A percentile compares a stretch with the other conserved stretches of the same genome.
Evolutionary conservation across 805 yeast genomes (phyloP).

Genomic region (Teunomyces cretensis): DNA sequence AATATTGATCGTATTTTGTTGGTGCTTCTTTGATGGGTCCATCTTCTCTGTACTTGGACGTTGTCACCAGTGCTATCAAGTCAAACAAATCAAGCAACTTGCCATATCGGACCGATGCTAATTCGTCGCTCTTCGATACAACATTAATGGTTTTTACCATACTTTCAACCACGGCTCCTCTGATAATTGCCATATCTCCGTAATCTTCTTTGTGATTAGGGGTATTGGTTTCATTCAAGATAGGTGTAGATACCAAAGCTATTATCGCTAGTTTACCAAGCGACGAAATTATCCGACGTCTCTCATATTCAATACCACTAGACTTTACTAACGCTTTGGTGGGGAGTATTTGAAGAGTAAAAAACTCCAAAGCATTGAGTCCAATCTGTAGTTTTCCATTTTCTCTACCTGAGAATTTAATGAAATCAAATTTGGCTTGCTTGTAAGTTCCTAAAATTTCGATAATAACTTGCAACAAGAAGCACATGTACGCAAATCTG

Average conservation of each 20-base stretch:
- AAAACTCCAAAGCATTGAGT: slow-evolving; percentile 60
- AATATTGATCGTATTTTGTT: too few relatives aligned
- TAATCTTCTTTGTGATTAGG: too few relatives aligned
- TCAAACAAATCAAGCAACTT: slow-evolving; percentile 55
- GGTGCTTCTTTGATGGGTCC: too few relatives aligned
- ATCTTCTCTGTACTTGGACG: too few relatives aligned
- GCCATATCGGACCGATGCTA: slow-evolving; percentile 50
- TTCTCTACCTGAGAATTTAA: slow-evolving; percentile 64
- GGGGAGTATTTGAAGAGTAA: slow-evolving; percentile 69
- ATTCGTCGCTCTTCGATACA: slow-evolving; percentile 24
- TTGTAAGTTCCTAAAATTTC: slow-evolving; percentile 79
- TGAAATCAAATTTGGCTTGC: slow-evolving; percentile 76
- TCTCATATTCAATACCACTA: too few relatives aligned
- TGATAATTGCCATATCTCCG: slow-evolving; percentile 69
- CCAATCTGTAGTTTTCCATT: too few relatives aligned
- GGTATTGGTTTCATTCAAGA: slow-evolving; percentile 48
- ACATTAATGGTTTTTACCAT: slow-evolving; percentile 62
- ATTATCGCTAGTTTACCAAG: slow-evolving; percentile 61
- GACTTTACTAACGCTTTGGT: slow-evolving; percentile 48
- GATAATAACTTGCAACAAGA: slow-evolving; percentile 61
- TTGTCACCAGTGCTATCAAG: too few relatives aligned
- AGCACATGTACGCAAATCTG: slow-evolving; percentile 64
- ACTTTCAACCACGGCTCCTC: slow-evolving; percentile 72
- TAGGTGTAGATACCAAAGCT: slow-evolving; percentile 59
- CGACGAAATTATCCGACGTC: slow-evolving; percentile 57